Evolutionary conservation across 805 yeast genomes (phyloP), one percentile per base, ranked within the genome.

Genomic region (Candida fluviatilis): DNA sequence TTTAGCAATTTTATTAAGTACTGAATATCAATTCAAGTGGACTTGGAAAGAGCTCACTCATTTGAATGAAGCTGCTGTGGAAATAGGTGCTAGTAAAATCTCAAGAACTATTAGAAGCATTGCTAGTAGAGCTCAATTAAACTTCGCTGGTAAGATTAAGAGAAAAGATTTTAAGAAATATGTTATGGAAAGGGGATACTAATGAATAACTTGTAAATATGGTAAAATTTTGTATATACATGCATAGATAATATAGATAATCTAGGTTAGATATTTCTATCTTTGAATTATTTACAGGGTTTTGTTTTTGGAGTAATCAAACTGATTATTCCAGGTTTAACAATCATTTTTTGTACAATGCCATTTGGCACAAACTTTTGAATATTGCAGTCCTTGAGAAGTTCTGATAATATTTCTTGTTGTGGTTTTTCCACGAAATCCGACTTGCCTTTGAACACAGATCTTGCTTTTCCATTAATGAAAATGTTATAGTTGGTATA

Each of bases 21-120:
- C 95, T 0, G 75, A 76, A 47, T 75, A 73, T 29, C 78, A 79
- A 47, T 84, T 86, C 55, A 63, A 71, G 21, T 89, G 97, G 97
- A 71, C 67, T 1, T 64, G 70, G 71, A 51, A 46, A 30, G 60
- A 66, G 31, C 54, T 68, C 15, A 48, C 50, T 13, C 49, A 45
- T 7, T 48, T 69, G 12, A 51, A 62, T 38, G 35, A 44, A 1
- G 62, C 62, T 7, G 63, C 69, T 3, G 53, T 49, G 4, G 58
- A 60, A 3, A 38, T 60, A 3, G 73, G 69, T 0, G 48, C 61
- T 34, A 59, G 52, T 19, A 49, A 47, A 18, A 49, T 57, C 4
- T 47, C 59, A n/a, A 47, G 51, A 19, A 58, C 66, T 1, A 47
- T 66, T 17, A 50, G 64, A 30, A 62, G 63, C 7, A 50, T 68